A percentile compares a stretch with the other conserved stretches of the same genome.
Evolutionary conservation across 208 protist species (phyloP).

Genomic region (Naegleria gruberi): DNA sequence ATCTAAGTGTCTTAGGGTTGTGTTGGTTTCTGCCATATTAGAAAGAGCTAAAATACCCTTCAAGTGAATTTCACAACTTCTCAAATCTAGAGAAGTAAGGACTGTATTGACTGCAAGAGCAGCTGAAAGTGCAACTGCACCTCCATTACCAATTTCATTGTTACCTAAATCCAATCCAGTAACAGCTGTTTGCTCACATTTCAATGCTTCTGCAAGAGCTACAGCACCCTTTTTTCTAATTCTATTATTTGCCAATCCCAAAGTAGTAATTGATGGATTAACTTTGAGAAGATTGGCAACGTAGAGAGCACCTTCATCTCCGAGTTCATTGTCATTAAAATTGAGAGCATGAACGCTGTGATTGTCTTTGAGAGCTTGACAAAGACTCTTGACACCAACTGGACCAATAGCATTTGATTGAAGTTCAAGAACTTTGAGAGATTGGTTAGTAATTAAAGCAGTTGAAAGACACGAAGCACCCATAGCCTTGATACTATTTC

Average conservation of each 20-base stretch:
- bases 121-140: not conserved
- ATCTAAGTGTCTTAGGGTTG: constrained; percentile 25
- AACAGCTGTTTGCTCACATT: not conserved
- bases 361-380: not conserved
- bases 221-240: constrained; percentile 10
- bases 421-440: constrained; percentile 13
- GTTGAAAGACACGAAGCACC: not conserved
- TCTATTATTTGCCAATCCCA: constrained; percentile 12
- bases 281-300: not conserved
- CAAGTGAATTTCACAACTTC: constrained; percentile 18
- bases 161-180: constrained; percentile 7
- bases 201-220: not conserved
- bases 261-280: constrained; percentile 5
- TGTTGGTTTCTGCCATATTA: not conserved
- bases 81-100: constrained; percentile 14
- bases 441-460: not conserved
- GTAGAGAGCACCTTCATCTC: not conserved
- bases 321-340: constrained; percentile 20
- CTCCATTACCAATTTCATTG: constrained; percentile 21
- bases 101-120: not conserved
- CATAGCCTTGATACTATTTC: not conserved
- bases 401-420: constrained; percentile 17
- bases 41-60: not conserved
- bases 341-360: constrained; percentile 7
- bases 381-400: not conserved